phyloP scores from a whole-genome alignment of 2,329 filamentous ascomycete species.

The Aureobasidium vineae region DNA sequence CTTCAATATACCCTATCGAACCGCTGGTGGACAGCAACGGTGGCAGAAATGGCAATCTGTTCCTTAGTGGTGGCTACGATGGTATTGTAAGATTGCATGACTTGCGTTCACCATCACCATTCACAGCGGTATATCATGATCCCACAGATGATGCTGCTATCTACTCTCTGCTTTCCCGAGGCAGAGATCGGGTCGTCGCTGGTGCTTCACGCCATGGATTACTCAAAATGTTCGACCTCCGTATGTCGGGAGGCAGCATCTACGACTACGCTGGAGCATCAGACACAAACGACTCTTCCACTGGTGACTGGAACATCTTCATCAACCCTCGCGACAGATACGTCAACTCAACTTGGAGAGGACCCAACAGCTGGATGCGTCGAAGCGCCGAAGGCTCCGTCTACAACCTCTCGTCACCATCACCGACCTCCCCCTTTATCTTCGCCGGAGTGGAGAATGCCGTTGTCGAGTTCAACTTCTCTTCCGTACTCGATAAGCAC shows the following conservation, averaged over 20 bases:
- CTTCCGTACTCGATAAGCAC: constrained; percentile 43
- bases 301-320: constrained; percentile 47
- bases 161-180: constrained; percentile 58
- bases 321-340: constrained; percentile 40
- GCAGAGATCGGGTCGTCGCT: constrained; percentile 56
- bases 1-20: constrained; percentile 49
- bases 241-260: constrained; percentile 47
- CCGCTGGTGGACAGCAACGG: constrained; percentile 23
- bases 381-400: constrained; percentile 43
- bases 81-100: constrained; percentile 60
- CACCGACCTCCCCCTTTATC: constrained; percentile 45
- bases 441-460: constrained; percentile 51
- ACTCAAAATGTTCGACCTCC: constrained; percentile 62
- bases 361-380: constrained; percentile 32
- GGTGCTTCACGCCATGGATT: constrained; percentile 58
- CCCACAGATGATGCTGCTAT: constrained; percentile 58
- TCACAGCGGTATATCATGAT: constrained; percentile 50
- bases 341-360: constrained; percentile 30
- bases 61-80: constrained; percentile 61
- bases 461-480: constrained; percentile 47
- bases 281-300: constrained; percentile 28
- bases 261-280: constrained; percentile 38
- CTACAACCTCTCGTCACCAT: constrained; percentile 50
- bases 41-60: constrained; percentile 50
- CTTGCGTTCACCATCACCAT: constrained; percentile 52